Percentiles rank a stretch among this genome's conserved stretches.
Conservation (phyloP, 2,329 filamentous ascomycete species). For the Penicillium verrucosum region DNA sequence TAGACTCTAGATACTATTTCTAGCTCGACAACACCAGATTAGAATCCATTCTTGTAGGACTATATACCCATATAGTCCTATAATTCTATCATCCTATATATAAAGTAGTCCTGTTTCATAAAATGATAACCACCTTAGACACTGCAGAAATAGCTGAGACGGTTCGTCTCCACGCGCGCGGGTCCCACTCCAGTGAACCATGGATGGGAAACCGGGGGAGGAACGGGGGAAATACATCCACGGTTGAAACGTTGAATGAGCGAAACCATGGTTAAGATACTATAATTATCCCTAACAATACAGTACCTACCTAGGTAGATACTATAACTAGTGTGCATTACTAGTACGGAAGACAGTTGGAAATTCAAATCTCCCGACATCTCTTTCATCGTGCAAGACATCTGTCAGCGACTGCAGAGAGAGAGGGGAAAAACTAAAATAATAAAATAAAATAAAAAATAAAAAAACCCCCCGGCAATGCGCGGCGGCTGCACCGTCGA, state of each 20-base stretch:
- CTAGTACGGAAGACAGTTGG: too few relatives aligned
- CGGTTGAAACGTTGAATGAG: not conserved
- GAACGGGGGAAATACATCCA: not conserved
- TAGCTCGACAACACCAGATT: not conserved
- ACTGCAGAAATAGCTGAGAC: not conserved
- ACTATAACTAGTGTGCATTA: too few relatives aligned
- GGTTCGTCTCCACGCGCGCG: slow-evolving; percentile 3
- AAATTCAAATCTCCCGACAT: not conserved
- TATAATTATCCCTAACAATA: not conserved
- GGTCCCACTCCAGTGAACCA: slow-evolving; percentile 10
- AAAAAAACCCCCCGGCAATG: slow-evolving; percentile 12
- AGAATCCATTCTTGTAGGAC: not conserved
- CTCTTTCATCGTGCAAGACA: slow-evolving; percentile 11
- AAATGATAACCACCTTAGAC: not conserved
- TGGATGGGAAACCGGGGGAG: not conserved
- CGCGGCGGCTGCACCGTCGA: slow-evolving; percentile 18
- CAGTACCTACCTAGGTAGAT: too few relatives aligned
- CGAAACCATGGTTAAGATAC: not conserved
- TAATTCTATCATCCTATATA: too few relatives aligned
- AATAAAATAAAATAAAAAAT: not conserved
- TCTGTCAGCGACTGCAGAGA: slow-evolving; percentile 10
- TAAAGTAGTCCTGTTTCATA: not conserved
- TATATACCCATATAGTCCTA: not conserved
- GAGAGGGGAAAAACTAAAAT: not conserved
- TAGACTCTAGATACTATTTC: not conserved